phyloP scores from a whole-genome alignment of 1,139 yeast genomes.

The Candida albicans region DNA sequence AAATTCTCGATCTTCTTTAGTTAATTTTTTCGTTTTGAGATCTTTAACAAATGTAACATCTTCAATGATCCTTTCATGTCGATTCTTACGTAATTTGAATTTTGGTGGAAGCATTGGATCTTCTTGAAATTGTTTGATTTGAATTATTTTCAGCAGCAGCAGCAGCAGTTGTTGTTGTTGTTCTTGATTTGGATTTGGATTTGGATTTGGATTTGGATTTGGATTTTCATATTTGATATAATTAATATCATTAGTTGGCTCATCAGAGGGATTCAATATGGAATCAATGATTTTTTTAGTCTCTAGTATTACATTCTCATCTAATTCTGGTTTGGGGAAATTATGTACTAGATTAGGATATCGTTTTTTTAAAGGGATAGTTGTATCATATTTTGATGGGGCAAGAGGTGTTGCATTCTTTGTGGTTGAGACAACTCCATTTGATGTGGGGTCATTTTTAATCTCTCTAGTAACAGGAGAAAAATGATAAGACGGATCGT shows the following conservation, averaged over 20 bases:
- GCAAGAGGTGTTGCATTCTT: neutral
- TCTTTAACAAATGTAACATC: constrained; percentile 45
- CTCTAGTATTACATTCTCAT: constrained; percentile 22
- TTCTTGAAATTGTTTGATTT: constrained; percentile 42
- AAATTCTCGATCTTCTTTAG: constrained; percentile 72
- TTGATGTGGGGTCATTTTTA: too few species aligned
- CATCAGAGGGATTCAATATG: constrained; percentile 22
- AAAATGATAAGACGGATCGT: too few species aligned
- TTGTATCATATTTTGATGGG: constrained; percentile 37
- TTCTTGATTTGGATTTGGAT: constrained; percentile 13
- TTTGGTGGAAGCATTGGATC: constrained; percentile 91
- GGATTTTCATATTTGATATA: constrained; percentile 20
- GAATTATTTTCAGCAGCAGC: constrained; percentile 30
- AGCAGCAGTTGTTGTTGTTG: too few species aligned
- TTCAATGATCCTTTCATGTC: constrained; percentile 64
- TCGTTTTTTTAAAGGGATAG: constrained; percentile 41
- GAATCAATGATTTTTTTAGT: constrained; percentile 22
- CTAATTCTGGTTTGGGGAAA: constrained; percentile 39
- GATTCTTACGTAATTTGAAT: constrained; percentile 72
- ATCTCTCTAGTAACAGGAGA: too few species aligned
- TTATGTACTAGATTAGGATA: constrained; percentile 43
- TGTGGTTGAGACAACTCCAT: neutral
- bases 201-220: too few species aligned
- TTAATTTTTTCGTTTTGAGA: constrained; percentile 39
- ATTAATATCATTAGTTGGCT: constrained; percentile 16